Evolutionary conservation across 495 filamentous ascomycete species (phyloP).

Genomic region (Durotheca rogersii): DNA sequence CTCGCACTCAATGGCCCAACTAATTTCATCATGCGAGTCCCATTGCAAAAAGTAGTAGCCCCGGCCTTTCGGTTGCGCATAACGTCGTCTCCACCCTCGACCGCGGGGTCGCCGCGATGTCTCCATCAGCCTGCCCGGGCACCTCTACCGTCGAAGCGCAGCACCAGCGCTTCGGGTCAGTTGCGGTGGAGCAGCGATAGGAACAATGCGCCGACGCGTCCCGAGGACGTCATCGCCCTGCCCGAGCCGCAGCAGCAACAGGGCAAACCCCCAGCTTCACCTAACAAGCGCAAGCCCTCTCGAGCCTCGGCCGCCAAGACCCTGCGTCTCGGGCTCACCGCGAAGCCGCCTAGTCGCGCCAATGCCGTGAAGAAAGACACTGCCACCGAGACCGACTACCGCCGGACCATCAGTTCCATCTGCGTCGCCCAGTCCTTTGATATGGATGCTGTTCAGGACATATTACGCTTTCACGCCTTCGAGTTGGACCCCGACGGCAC

Average conservation of each 20-base stretch:
- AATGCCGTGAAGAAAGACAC: conserved; percentile 10
- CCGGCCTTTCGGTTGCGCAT: conserved; percentile 24
- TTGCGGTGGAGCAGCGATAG: conserved; percentile 35
- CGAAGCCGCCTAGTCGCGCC: conserved; percentile 20
- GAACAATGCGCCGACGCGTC: too few species aligned
- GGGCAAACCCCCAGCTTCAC: conserved; percentile 9
- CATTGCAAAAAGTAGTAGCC: conserved; percentile 28
- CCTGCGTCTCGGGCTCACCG: conserved; percentile 36
- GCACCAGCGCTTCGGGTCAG: conserved; percentile 44
- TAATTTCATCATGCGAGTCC: conserved; percentile 29
- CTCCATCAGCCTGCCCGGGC: conserved; percentile 36
- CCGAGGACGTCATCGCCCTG: neutral
- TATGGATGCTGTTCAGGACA: conserved; percentile 67
- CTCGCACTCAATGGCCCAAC: conserved; percentile 21
- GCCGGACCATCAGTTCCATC: conserved; percentile 71
- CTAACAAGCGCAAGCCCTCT: conserved; percentile 46
- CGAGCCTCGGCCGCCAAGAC: conserved; percentile 43
- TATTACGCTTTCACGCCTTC: conserved; percentile 71
- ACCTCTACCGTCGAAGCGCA: conserved; percentile 39
- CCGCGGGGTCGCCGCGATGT: conserved; percentile 19
- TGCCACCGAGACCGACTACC: conserved; percentile 26
- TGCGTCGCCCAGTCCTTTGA: conserved; percentile 86
- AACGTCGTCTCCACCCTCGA: too few species aligned
- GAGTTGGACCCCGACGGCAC: conserved; percentile 58
- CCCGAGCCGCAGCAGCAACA: conserved; percentile 9